phyloP scores from a whole-genome alignment of 352 stramenopile species.

The Globisporangium carolinianum region DNA sequence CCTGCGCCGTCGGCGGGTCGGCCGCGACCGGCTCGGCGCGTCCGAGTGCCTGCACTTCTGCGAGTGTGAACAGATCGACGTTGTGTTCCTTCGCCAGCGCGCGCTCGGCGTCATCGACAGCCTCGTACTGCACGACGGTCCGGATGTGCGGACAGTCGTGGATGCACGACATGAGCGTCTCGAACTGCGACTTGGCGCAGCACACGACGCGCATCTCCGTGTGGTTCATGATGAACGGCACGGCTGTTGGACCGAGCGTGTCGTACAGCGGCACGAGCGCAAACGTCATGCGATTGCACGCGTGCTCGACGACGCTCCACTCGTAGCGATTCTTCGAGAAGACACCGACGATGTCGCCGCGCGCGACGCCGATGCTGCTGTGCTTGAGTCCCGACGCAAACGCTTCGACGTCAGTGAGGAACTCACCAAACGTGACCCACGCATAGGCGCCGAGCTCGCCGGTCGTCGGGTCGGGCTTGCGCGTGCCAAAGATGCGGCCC shows the following conservation, averaged over 20 bases:
- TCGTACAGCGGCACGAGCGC: slow-evolving; percentile 76
- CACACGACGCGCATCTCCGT: slow-evolving; percentile 67
- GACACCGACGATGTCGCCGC: slow-evolving; percentile 50
- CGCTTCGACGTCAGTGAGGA: slow-evolving; percentile 39
- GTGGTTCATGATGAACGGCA: slow-evolving; percentile 77
- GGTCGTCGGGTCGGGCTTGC: slow-evolving; percentile 28
- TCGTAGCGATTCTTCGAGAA: slow-evolving; percentile 72
- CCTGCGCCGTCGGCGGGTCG: slow-evolving; percentile 38
- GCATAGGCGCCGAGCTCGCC: slow-evolving; percentile 32
- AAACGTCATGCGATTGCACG: slow-evolving; percentile 60
- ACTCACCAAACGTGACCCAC: slow-evolving; percentile 58
- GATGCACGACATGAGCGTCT: slow-evolving; percentile 39
- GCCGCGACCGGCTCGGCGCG: slow-evolving; percentile 36
- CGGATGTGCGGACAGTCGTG: slow-evolving; percentile 42
- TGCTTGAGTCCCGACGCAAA: slow-evolving; percentile 32
- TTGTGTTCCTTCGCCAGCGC: slow-evolving; percentile 22
- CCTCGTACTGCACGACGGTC: slow-evolving; percentile 48
- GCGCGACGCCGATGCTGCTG: slow-evolving; percentile 19
- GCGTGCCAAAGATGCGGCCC: slow-evolving; percentile 50
- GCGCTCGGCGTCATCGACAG: slow-evolving; percentile 28
- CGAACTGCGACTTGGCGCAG: slow-evolving; percentile 50
- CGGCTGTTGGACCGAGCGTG: slow-evolving; percentile 54
- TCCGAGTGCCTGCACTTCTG: slow-evolving; percentile 27
- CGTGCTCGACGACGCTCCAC: slow-evolving; percentile 61
- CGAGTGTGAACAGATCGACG: slow-evolving; percentile 35